Base-by-base conservation (phyloP, 768 basidiomycete species). In the Boletus rufocinnamomeus region DNA sequence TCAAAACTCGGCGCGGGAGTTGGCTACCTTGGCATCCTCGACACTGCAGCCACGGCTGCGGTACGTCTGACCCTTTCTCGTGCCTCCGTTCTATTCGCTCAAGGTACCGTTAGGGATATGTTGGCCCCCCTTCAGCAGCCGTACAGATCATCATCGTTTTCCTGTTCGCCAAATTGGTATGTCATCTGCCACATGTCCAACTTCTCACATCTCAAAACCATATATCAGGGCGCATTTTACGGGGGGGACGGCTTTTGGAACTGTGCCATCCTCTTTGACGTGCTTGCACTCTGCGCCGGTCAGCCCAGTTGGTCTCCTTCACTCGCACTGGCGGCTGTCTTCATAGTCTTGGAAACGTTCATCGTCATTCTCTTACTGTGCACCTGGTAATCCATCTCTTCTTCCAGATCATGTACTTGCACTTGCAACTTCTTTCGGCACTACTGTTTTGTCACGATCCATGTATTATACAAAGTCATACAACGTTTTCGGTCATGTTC, bases 1-100 rank as follows among this genome's bases (percentile, higher is more conserved):
- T 16, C 47, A n/a, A 48, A 21, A n/a, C 1, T 30, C 21, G 34
- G 8, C 46, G 67, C 74, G 1, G 80, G 78, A 0, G 67, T 80
- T n/a, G 40, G 40, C 11, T 62, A 79, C n/a, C 38, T 56, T 34
- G 53, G 37, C 40, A 28, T 59, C 54, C 34, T 62, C 30, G 53
- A 55, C 40, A 50, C 49, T 19, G 50, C 32, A 23, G 54, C 40
- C 10, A 48, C 56, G 6, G 41, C 54, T 2, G 17, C 19, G 10
- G 51, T 54, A 32, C 11, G n/a, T 48, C 44, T 10, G 10, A 40
- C 9, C 4, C 43, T 16, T 7, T 2, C 14, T 21, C 25, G n/a
- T 25, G 21, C 43, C 13, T 14, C 41, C 23, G 17, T 25, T 27
- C 7, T 27, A 46, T 27, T 27, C 27, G 14, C 44, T 45, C 44